These are phyloP conservation scores for Tylopilus cervinicoccineus DNA, from an alignment of 768 basidiomycete species.

Conservation along the genomic window DNA sequence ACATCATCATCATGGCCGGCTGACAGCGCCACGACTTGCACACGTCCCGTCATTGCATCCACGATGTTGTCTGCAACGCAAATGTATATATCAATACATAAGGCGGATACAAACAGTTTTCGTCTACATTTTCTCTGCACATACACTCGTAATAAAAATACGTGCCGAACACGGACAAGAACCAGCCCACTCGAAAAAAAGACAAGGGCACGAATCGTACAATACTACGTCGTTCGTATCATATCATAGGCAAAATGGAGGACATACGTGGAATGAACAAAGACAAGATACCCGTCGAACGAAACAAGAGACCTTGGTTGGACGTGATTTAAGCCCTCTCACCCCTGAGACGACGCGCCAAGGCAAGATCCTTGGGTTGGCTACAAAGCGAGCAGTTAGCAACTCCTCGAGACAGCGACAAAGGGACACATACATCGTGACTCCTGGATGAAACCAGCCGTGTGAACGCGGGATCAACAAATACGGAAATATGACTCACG, in stretches of 20 bases:
- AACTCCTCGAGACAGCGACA: not conserved
- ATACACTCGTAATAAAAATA: not conserved
- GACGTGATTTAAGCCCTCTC: conserved; percentile 61
- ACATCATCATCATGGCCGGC: conserved; percentile 37
- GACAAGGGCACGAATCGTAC: conserved; percentile 19
- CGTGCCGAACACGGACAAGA: not conserved
- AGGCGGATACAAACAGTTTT: conserved; percentile 27
- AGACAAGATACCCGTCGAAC: not conserved
- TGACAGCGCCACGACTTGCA: conserved; percentile 35
- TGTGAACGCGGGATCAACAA: conserved; percentile 10
- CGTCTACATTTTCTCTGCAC: conserved; percentile 15
- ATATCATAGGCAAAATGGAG: conserved; percentile 14
- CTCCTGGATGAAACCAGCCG: conserved; percentile 32
- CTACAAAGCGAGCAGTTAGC: conserved; percentile 34
- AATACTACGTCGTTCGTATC: conserved; percentile 30
- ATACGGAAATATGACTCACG: conserved; percentile 36
- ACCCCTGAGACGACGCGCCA: conserved; percentile 82
- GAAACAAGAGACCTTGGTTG: not conserved
- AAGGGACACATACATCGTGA: conserved; percentile 48
- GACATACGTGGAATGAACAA: conserved; percentile 17
- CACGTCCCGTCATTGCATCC: not conserved
- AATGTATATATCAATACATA: conserved; percentile 24
- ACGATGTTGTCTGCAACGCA: conserved; percentile 14
- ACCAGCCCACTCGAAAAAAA: conserved; percentile 10
- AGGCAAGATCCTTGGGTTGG: conserved; percentile 86